Evolutionary conservation across 208 protist genomes (phyloP).

Genomic region (Trypanosomatidae sp.): DNA sequence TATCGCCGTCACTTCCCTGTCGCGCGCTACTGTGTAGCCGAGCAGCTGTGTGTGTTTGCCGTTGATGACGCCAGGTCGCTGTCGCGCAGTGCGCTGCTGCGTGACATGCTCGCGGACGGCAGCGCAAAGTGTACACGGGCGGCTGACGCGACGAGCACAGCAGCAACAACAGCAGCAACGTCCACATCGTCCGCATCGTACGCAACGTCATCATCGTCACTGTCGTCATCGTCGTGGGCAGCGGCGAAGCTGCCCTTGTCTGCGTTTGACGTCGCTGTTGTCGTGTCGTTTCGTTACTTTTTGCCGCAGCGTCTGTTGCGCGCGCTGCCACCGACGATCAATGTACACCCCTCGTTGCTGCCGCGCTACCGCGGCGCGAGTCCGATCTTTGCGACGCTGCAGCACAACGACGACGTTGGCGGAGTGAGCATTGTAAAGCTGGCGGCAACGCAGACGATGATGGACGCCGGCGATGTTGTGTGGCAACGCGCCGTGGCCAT

Average conservation of each 20-base stretch:
- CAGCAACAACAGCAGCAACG: not conserved
- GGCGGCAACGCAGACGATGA: slow-evolving; percentile 19
- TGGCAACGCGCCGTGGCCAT: slow-evolving; percentile 64
- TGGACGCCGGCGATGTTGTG: slow-evolving; percentile 73
- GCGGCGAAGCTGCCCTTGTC: slow-evolving; percentile 8
- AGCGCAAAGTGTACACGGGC: no score
- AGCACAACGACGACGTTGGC: slow-evolving; percentile 44
- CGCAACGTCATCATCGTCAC: no score
- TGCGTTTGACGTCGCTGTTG: slow-evolving; percentile 61
- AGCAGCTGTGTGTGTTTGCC: slow-evolving; percentile 41
- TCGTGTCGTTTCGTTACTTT: slow-evolving; percentile 85
- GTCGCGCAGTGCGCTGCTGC: slow-evolving; percentile 23
- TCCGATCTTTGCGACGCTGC: slow-evolving; percentile 78
- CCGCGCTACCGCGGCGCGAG: slow-evolving; percentile 79
- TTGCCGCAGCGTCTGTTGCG: slow-evolving; percentile 41
- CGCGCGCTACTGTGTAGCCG: slow-evolving; percentile 45
- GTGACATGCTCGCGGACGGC: slow-evolving; percentile 20
- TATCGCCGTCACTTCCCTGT: slow-evolving; percentile 68
- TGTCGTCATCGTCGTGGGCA: not conserved
- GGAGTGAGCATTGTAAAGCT: slow-evolving; percentile 75
- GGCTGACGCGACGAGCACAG: not conserved
- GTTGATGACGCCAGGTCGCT: slow-evolving; percentile 62
- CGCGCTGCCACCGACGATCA: slow-evolving; percentile 59
- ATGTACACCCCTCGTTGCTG: slow-evolving; percentile 83
- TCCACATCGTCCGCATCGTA: not conserved